Evolutionary conservation across 306 rosid species (phyloP).

Genomic region (Carpinus viminea): DNA sequence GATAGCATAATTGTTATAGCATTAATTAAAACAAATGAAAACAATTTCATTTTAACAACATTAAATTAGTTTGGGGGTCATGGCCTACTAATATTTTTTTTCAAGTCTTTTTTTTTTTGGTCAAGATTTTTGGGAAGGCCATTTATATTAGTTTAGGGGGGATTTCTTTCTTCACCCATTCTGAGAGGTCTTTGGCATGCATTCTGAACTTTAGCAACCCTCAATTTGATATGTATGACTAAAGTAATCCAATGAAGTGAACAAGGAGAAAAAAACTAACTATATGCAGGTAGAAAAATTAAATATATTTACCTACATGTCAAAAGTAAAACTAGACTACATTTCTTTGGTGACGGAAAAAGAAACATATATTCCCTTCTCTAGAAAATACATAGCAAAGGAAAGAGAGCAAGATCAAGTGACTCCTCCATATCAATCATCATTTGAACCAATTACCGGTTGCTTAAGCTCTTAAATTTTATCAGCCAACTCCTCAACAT

Average conservation of each 20-base stretch:
- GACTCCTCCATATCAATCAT: slow-evolving; percentile 28
- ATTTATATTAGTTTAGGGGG: too few relatives aligned
- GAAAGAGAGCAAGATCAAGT: background rate
- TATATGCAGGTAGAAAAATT: background rate
- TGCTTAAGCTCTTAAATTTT: slow-evolving; percentile 69
- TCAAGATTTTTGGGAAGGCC: too few relatives aligned
- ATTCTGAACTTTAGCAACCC: background rate
- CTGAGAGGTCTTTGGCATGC: background rate
- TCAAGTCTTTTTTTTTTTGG: too few relatives aligned
- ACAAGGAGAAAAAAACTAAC: background rate
- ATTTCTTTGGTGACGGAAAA: background rate
- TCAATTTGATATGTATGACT: background rate
- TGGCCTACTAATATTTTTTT: too few relatives aligned
- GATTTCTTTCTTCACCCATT: background rate
- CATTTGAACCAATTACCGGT: slow-evolving; percentile 65
- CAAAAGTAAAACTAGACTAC: background rate
- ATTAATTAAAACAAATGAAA: too few relatives aligned
- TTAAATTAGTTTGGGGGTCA: too few relatives aligned
- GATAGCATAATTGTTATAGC: too few relatives aligned
- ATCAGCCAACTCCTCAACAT: slow-evolving; percentile 54
- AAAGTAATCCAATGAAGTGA: background rate
- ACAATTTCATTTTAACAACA: too few relatives aligned
- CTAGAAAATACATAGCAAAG: background rate
- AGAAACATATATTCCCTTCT: background rate
- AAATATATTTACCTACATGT: background rate